Conservation (phyloP, 257 asterid species). For the Nicotiana tomentosiformis region DNA sequence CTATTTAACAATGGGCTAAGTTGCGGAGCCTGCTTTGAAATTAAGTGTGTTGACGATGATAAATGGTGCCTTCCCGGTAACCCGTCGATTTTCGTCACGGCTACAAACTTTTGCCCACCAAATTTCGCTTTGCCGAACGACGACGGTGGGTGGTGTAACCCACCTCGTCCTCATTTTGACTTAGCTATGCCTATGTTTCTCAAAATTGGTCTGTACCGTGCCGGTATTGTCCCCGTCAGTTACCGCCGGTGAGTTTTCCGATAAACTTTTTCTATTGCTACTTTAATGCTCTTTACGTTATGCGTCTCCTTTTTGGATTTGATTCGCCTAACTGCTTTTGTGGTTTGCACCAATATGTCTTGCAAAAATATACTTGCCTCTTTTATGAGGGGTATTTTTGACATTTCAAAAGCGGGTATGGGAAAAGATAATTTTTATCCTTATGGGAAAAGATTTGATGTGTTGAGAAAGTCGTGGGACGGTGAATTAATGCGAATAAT, state of each 20-base stretch:
- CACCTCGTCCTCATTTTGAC: constrained; percentile 75
- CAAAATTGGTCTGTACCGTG: constrained; percentile 59
- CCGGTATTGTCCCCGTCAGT: constrained; percentile 77
- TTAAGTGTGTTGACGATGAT: constrained; percentile 49
- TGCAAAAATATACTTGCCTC: background rate
- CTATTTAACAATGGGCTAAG: constrained; percentile 67
- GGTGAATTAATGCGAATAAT: background rate
- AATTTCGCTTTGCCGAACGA: constrained; percentile 58
- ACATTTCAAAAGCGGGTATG: background rate
- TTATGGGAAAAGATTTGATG: background rate
- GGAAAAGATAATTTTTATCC: background rate
- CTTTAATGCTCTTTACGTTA: background rate
- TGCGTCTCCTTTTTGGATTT: background rate
- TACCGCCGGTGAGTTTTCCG: constrained; percentile 49
- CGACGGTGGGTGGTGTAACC: constrained; percentile 90
- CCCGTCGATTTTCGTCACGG: constrained; percentile 66
- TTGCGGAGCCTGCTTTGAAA: constrained; percentile 78
- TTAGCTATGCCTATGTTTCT: constrained; percentile 86
- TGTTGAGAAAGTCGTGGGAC: background rate
- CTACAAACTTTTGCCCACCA: constrained; percentile 82
- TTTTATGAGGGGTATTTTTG: background rate
- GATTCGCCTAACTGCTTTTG: background rate
- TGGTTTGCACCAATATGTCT: background rate
- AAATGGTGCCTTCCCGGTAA: constrained; percentile 58
- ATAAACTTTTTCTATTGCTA: background rate